Base-by-base conservation (phyloP, 768 basidiomycete species). In the Leccinum ochraceum region DNA sequence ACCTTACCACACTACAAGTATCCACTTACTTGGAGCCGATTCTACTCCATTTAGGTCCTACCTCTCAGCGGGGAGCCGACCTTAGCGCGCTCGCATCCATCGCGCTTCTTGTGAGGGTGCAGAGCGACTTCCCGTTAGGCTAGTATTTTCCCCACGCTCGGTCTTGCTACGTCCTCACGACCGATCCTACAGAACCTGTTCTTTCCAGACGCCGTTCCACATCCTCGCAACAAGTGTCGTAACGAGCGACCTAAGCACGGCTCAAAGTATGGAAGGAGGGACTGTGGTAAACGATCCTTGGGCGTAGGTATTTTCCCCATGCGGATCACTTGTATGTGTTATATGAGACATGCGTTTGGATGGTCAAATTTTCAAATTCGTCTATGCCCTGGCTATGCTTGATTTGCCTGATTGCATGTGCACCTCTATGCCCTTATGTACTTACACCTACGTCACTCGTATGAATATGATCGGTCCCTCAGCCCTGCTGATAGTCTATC, bases 191-290 rank as follows among this genome's bases (percentile, higher is more conserved):
- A 66, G 75, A 68, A 65, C 62, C 61, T 58, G 61, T 69, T 67
- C 69, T 75, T 67, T 67, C 75, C 78, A 71, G 72, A 88, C 81
- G 77, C 78, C 80, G 71, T 81, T 85, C 78, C 70, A 70, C 86
- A 83, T 79, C 86, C 84, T 80, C 77, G 61, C 85, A 87, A 86
- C 76, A 87, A 84, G 81, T 85, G 83, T 84, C 79, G 85, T 83
- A 86, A 82, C 86, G 85, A 84, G 81, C 81, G 81, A 77, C 80
- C 86, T 81, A 86, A 86, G 87, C 77, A 83, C 80, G 86, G 86
- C 80, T 85, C 74, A 75, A 79, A 77, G 84, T 79, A 79, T 86
- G 81, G 80, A 75, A 88, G 86, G 84, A 74, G 76, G 69, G 62
- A 53, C 54, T 62, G 61, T 51, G 63, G 58, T 58, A 51, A 61